A percentile compares a stretch with the other conserved stretches of the same genome.
These are phyloP conservation scores for Clonostachys solani DNA, from an alignment of 2,329 filamentous ascomycete genomes.

Conservation along the genomic window DNA sequence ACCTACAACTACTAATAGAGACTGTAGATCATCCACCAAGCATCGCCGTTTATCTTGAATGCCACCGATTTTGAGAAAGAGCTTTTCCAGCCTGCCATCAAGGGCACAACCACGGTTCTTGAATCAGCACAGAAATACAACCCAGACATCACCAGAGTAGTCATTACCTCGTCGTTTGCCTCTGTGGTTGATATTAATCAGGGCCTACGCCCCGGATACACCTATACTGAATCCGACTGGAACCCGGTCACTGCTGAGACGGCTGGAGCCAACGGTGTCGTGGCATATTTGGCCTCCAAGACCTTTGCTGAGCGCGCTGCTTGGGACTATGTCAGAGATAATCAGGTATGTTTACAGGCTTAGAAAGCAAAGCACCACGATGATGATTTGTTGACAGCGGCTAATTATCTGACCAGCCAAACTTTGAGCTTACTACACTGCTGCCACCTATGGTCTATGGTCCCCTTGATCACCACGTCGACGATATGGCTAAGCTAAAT, in stretches of 20 bases:
- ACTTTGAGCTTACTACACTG: slow-evolving; percentile 58
- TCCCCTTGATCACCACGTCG: slow-evolving; percentile 31
- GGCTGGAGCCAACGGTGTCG: slow-evolving; percentile 3
- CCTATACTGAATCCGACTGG: slow-evolving; percentile 16
- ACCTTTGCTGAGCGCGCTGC: slow-evolving; percentile 64
- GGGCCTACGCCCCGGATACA: slow-evolving; percentile 24
- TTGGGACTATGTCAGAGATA: slow-evolving; percentile 40
- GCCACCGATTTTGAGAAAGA: slow-evolving; percentile 37
- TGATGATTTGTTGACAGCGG: too few species aligned
- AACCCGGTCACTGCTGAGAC: slow-evolving; percentile 17
- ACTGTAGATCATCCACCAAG: neutral
- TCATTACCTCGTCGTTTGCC: slow-evolving; percentile 66
- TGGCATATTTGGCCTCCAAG: slow-evolving; percentile 16
- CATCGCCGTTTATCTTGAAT: slow-evolving; percentile 34
- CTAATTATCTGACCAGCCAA: slow-evolving; percentile 21
- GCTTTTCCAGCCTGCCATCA: slow-evolving; percentile 37
- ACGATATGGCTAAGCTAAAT: slow-evolving; percentile 6
- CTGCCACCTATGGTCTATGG: slow-evolving; percentile 61
- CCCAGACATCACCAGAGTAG: slow-evolving; percentile 19
- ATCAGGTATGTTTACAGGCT: too few species aligned
- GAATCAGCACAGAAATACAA: slow-evolving; percentile 29
- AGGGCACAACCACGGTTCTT: slow-evolving; percentile 36
- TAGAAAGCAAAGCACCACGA: too few species aligned
- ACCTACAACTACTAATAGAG: neutral
- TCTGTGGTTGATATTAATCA: slow-evolving; percentile 39